phyloP scores from a whole-genome alignment of 352 stramenopile species.

The Thraustochytrium striatum region DNA sequence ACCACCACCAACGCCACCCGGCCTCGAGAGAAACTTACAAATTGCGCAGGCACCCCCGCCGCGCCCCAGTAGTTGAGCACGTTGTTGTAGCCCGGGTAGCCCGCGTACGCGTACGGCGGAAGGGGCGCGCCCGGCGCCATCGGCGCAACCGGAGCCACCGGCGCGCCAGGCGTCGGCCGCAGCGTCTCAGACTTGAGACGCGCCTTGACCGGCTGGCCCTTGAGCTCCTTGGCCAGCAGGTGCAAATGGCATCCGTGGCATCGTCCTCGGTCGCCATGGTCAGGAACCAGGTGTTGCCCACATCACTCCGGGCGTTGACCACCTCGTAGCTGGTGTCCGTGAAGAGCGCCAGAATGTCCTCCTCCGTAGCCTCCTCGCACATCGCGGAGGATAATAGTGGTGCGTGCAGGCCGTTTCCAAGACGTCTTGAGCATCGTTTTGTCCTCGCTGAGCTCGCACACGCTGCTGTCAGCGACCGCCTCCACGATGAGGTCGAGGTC shows the following conservation, averaged over 20 bases:
- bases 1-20: too few species aligned
- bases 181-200: slow-evolving; percentile 50
- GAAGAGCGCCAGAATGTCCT: slow-evolving; percentile 46
- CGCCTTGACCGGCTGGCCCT: slow-evolving; percentile 45
- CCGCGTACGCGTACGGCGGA: background rate
- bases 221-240: slow-evolving; percentile 41
- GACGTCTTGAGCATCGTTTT: slow-evolving; percentile 22
- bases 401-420: slow-evolving; percentile 42
- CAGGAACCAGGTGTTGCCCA: slow-evolving; percentile 51
- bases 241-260: slow-evolving; percentile 36
- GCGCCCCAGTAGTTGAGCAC: slow-evolving; percentile 15
- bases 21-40: too few species aligned
- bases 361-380: slow-evolving; percentile 43
- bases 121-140: background rate
- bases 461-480: slow-evolving; percentile 1
- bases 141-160: background rate
- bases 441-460: slow-evolving; percentile 13
- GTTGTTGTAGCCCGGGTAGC: background rate
- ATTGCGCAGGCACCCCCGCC: too few species aligned
- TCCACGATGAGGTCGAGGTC: slow-evolving; percentile 36
- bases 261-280: slow-evolving; percentile 35
- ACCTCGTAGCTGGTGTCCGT: background rate
- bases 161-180: background rate
- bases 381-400: slow-evolving; percentile 52
- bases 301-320: slow-evolving; percentile 20